Base-by-base conservation (phyloP, 1,284 basidiomycete genomes). In the Rhodofomes roseus region DNA sequence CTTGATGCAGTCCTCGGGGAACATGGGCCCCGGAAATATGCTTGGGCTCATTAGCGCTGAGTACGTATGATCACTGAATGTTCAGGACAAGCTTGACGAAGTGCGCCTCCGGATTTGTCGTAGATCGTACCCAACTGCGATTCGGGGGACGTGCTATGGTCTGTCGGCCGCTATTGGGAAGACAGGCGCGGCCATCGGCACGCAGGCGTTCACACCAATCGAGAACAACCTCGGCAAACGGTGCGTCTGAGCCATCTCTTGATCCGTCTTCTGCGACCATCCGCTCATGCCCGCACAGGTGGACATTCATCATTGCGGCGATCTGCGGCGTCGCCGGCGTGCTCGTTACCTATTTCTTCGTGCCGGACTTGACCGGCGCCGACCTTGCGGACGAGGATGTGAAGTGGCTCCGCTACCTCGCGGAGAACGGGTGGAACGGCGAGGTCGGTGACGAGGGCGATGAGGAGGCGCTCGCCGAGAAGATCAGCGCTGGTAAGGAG, bases 131-230 rank as follows among this genome's bases (percentile, higher is more conserved):
- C 82, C 87, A 9, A 90, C 87, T 1, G 79, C 86, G 2, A 52
- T 52, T n/a, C 29, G 50, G 5, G 50, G 50, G n/a, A 52, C 50
- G 8, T 52, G 50, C 50, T 52, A 88, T 63, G 89, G 88, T 7
- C 66, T 92, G 54, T 85, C 85, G 46, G 86, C 88, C 14, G 87
- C 89, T 0, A 72, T 91, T 6, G 90, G 89, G 8, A 93, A 92
- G 70, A 79, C 84, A 0, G 91, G 90, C 6, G 90, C 90, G 8
- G 90, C 87, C 16, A 67, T 92, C 58, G 90, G 91, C 3, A 90
- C 87, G 0, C 87, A 93, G 69, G 87, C 80, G 1, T 92, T 92
- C 72, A 89, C 85, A 4, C 89, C 89, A 3, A 90, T 92, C 62
- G 87, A 91, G 69, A 78, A 76, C 58, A 77, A 86, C 65, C 78